Evolutionary conservation across 306 rosid genomes (phyloP), one percentile per base, ranked within the genome.

Genomic region (Vigna radiata): DNA sequence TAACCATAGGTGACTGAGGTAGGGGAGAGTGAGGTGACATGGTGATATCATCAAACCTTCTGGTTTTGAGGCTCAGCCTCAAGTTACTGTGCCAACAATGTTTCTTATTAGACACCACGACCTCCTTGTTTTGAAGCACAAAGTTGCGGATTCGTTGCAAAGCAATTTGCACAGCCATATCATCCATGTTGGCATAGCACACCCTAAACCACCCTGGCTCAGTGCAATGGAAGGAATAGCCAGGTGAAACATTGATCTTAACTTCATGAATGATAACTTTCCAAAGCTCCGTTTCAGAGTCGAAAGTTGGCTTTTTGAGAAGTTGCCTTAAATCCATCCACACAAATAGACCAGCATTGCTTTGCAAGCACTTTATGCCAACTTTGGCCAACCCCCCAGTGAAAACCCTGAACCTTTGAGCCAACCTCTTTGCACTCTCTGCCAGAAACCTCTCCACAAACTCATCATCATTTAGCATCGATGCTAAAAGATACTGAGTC

Each of bases 181-280:
- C 91, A 56, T 95, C 98, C 95, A 95, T 95, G 75, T 92, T 95
- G 21, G 97, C 97, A 71, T 87, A 83, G 68, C 97, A 92, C 8
- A 92, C 95, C 72, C 97, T 84, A 55, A 95, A 95, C 98, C 97
- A 92, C 1, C 98, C 97, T 3, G 97, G 87, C 53, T 92, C 96
- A 1, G 89, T 78, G 85, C 96, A 94, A 29, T 87, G 97, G 29
- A 91, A 94, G 2, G 98, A 94, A 61, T 78, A 68, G 9, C 98
- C 98, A 0, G 98, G 96, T 3, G 98, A 94, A 2, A 94, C 96
- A 53, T 94, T 94, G 65, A 94, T 91, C 90, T 85, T 94, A 8
- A 94, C 97, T 7, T 90, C 80, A 19, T 89, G 58, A 47, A 94
- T 88, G 37, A 94, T 90, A 68, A 86, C 80, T 37, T 58, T 65